Conservation (phyloP, 1,284 basidiomycete species). For the Cerioporus squamosus region DNA sequence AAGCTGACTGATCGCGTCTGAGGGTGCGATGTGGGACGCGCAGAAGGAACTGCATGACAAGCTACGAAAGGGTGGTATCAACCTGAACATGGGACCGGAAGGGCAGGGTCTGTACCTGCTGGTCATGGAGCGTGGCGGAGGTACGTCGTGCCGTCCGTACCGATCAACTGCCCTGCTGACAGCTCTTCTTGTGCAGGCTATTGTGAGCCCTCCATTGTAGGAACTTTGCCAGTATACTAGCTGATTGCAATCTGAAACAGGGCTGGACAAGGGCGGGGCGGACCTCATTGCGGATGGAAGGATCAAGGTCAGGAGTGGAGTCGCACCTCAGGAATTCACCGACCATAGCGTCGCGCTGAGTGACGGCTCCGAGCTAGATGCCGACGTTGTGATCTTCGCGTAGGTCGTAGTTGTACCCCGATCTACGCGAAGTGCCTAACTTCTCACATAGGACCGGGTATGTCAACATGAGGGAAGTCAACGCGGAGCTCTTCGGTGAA, state of each 20-base stretch:
- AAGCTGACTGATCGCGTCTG: constrained; percentile 31
- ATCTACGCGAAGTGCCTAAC: too few relatives aligned
- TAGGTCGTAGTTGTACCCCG: background rate
- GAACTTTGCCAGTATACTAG: background rate
- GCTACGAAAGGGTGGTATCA: constrained; percentile 61
- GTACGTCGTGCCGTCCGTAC: background rate
- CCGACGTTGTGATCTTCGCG: constrained; percentile 52
- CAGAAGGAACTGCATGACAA: constrained; percentile 56
- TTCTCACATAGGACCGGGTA: constrained; percentile 13
- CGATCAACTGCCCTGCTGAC: background rate
- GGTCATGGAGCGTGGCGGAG: constrained; percentile 34
- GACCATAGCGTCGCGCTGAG: constrained; percentile 42
- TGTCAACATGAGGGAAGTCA: constrained; percentile 16
- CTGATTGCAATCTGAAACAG: constrained; percentile 7
- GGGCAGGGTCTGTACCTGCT: constrained; percentile 53
- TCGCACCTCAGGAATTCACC: constrained; percentile 40
- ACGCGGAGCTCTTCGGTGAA: constrained; percentile 47
- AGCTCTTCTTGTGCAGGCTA: constrained; percentile 3
- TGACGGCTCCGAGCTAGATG: constrained; percentile 48
- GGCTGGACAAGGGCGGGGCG: constrained; percentile 38
- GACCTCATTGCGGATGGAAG: constrained; percentile 42
- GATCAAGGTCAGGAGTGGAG: constrained; percentile 49
- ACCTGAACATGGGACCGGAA: constrained; percentile 56
- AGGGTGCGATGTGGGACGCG: constrained; percentile 31
- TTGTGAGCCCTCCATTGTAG: constrained; percentile 4